These are phyloP conservation scores for Nakazawaea siamensis DNA, from an alignment of 805 yeast genomes.

Conservation along the genomic window DNA sequence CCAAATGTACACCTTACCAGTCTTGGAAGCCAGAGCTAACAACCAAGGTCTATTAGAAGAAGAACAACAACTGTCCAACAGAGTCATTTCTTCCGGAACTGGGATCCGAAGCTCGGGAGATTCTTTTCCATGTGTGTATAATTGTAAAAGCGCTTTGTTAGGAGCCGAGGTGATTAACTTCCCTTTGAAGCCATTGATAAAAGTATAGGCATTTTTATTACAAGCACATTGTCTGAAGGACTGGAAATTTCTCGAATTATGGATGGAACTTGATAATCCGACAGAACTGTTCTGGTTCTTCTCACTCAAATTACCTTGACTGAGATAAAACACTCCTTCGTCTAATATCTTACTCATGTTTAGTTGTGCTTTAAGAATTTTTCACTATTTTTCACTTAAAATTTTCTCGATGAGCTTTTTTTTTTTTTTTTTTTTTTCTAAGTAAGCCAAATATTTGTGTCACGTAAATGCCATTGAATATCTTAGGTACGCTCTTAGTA, in stretches of 20 bases:
- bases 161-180: slow-evolving; percentile 56
- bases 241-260: slow-evolving; percentile 37
- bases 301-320: slow-evolving; percentile 29
- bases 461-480: slow-evolving; percentile 90
- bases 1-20: slow-evolving; percentile 85
- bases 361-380: no score
- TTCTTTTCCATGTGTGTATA: slow-evolving; percentile 63
- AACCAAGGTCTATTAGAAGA: slow-evolving; percentile 32
- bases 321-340: slow-evolving; percentile 33
- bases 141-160: slow-evolving; percentile 68
- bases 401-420: no score
- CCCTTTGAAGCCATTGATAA: slow-evolving; percentile 35
- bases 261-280: slow-evolving; percentile 32
- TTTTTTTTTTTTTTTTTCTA: no score
- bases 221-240: slow-evolving; percentile 47
- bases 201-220: slow-evolving; percentile 32
- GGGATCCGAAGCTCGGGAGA: slow-evolving; percentile 75
- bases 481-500: slow-evolving; percentile 54
- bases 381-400: no score
- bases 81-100: slow-evolving; percentile 67
- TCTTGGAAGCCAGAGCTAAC: slow-evolving; percentile 61
- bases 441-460: no score
- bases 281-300: slow-evolving; percentile 9
- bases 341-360: no score
- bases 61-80: slow-evolving; percentile 38